Conservation (phyloP, 75 land plant species). For the Selaginella moellendorffii region DNA sequence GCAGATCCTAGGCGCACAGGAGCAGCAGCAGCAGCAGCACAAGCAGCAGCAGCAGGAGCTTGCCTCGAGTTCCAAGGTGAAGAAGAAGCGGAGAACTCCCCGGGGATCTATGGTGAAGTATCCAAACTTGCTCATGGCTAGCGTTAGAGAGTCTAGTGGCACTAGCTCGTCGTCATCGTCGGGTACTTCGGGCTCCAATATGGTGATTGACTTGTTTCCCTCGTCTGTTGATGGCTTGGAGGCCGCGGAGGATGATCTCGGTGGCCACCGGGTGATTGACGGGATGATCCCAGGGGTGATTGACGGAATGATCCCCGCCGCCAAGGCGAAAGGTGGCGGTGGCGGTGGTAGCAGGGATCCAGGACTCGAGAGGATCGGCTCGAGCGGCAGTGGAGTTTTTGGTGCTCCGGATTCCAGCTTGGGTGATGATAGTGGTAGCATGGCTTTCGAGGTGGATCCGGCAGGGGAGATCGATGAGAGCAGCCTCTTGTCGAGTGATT, state of each 20-base stretch:
- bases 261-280: not conserved
- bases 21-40: not conserved
- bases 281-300: not conserved
- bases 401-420: too few species aligned
- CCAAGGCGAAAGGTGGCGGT: not conserved
- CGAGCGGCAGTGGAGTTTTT: too few species aligned
- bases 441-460: not conserved
- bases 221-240: too few species aligned
- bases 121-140: not conserved
- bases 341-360: not conserved
- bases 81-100: not conserved
- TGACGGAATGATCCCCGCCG: not conserved
- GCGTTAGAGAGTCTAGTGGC: too few species aligned
- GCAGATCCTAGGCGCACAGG: slow-evolving; percentile 16
- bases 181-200: not conserved
- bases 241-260: not conserved
- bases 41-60: not conserved
- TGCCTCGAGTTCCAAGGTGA: not conserved
- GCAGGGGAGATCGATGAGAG: not conserved
- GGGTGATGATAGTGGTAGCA: not conserved
- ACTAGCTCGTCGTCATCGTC: not conserved
- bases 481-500: not conserved
- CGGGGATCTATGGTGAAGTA: not conserved
- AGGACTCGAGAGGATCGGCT: not conserved
- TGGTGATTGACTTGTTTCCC: not conserved